phyloP scores from a whole-genome alignment of 257 asterid genomes.

The Nicotiana paniculata region DNA sequence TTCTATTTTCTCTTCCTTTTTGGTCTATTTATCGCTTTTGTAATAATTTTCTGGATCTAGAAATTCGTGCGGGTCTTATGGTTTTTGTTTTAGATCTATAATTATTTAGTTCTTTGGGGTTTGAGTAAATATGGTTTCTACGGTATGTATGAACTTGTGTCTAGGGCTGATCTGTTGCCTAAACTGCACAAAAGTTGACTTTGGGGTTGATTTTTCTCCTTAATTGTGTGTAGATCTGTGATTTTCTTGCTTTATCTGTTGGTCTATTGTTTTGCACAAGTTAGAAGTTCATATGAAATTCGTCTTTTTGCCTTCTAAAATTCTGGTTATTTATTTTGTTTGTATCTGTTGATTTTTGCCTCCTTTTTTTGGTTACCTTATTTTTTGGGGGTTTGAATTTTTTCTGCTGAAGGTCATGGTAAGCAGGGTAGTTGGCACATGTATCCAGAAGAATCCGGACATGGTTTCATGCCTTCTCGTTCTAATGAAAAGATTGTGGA shows the following conservation, averaged over 20 bases:
- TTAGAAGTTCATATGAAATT: not conserved
- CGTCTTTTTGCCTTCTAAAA: not conserved
- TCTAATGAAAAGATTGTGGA: conserved; percentile 58
- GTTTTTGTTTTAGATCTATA: not conserved
- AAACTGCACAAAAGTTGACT: not conserved
- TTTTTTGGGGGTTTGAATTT: conserved; percentile 27
- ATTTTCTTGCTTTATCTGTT: conserved; percentile 10
- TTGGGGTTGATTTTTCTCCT: conserved; percentile 1
- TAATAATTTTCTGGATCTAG: not conserved
- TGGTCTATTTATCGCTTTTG: not conserved
- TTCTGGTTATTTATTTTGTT: not conserved
- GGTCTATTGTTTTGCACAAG: not conserved
- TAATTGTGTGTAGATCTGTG: conserved; percentile 24
- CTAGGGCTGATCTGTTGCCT: conserved; percentile 44
- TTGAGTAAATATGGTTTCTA: not conserved
- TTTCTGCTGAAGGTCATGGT: conserved; percentile 83
- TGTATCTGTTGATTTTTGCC: conserved; percentile 10
- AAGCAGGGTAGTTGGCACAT: conserved; percentile 92
- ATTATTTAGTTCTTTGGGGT: not conserved
- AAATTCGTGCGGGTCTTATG: not conserved
- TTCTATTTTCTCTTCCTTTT: not conserved
- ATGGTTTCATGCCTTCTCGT: conserved; percentile 62
- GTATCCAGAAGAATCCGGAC: conserved; percentile 63
- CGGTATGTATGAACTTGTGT: not conserved
- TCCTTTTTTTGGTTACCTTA: conserved; percentile 22